These are phyloP conservation scores for Discostella stelligeroides DNA, from an alignment of 108 stramenopile genomes.

Conservation along the genomic window DNA sequence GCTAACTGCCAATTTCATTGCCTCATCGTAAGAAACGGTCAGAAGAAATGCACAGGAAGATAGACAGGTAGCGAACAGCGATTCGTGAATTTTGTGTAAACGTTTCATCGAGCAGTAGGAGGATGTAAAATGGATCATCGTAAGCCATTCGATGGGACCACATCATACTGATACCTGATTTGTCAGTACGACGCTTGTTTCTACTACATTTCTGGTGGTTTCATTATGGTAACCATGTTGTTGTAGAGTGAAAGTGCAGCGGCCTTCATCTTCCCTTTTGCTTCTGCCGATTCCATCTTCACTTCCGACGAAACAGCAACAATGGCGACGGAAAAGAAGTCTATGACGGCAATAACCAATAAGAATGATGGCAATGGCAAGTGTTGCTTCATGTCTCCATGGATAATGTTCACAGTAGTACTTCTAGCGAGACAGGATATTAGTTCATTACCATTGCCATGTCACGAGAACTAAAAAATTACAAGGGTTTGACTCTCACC, in stretches of 20 bases:
- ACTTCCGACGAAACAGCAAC: too few relatives aligned
- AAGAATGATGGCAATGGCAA: too few relatives aligned
- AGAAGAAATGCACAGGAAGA: slow-evolving; percentile 68
- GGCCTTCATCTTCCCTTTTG: too few relatives aligned
- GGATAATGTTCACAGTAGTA: too few relatives aligned
- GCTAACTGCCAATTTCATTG: slow-evolving; percentile 59
- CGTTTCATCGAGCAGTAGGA: slow-evolving; percentile 70
- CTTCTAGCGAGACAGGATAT: too few relatives aligned
- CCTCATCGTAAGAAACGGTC: slow-evolving; percentile 75
- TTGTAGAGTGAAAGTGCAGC: slow-evolving; percentile 3
- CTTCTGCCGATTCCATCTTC: too few relatives aligned
- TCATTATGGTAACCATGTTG: slow-evolving; percentile 14
- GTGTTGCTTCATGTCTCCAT: too few relatives aligned
- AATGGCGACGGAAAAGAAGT: too few relatives aligned
- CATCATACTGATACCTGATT: background rate
- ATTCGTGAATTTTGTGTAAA: slow-evolving; percentile 70
- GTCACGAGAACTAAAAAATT: too few relatives aligned
- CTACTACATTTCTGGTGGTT: slow-evolving; percentile 21
- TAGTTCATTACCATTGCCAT: too few relatives aligned
- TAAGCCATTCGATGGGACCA: slow-evolving; percentile 73
- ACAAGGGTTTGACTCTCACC: too few relatives aligned
- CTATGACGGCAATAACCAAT: too few relatives aligned
- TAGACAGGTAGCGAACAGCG: slow-evolving; percentile 70
- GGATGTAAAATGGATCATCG: slow-evolving; percentile 84
- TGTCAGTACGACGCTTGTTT: slow-evolving; percentile 15